Base-by-base conservation (phyloP, 192 early-diverging fungal genomes). In the Entomortierella beljakovae region DNA sequence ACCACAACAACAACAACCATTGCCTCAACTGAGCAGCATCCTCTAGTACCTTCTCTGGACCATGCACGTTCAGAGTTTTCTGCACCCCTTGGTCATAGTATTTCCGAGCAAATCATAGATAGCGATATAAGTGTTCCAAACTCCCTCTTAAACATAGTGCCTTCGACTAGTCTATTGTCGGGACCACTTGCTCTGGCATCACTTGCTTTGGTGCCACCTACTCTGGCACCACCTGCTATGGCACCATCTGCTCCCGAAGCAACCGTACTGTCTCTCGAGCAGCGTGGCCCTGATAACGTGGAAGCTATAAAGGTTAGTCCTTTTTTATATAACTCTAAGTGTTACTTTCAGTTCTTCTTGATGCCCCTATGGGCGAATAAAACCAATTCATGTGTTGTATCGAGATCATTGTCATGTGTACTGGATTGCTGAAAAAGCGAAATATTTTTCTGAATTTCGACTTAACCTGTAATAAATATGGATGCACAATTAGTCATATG, bases 241-340 rank as follows among this genome's bases (percentile, higher is more conserved):
- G n/a, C n/a, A n/a, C n/a, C n/a, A n/a, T 56, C 75, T 65, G 62
- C 75, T 64, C 25, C 29, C 31, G 28, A 48, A 42, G 35, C 54
- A 55, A 55, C 56, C 43, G 59, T 50, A 26, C 26, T 60, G 67
- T 57, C 28, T 23, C 51, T 46, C 63, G 75, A 79, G 75, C 75
- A 43, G 33, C 67, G 61, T 54, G 60, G 58, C 35, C 68, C 67
- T 70, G 75, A 79, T 65, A 57, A 59, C 57, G 60, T 70, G 69
- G 75, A 79, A 33, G 75, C 65, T 62, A 61, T 68, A 79, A 79
- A 79, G 75, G 75, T 79, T 48, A 79, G 75, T 79, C 63, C 56
- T 57, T 23, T 57, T 54, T 64, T 61, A 29, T 63, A 53, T 63
- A 26, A 61, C 55, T 48, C 59, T 53, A 34, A 49, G 28, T 57